Evolutionary conservation across 495 filamentous ascomycete genomes (phyloP), one percentile per base, ranked within the genome.

Genomic region (Aspergillus carlsbadensis): DNA sequence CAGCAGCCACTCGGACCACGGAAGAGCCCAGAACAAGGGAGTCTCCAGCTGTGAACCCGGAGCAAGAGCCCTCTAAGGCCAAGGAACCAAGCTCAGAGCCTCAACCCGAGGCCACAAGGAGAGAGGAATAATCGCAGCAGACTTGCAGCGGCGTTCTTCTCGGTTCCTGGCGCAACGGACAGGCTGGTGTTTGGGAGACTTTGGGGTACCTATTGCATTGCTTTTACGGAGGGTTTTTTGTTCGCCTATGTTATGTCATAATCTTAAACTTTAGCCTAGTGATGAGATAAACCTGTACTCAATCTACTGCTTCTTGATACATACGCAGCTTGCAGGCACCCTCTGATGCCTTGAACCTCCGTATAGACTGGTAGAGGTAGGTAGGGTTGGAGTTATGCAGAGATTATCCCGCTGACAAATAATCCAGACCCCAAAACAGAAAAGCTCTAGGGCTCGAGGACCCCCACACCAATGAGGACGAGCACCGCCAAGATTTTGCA

Each of bases 401-500:
- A 15, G 14, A 17, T 40, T 40, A 40, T 37, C 13, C 24, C 14
- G 35, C 51, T 33, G 39, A 53, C 21, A 31, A 40, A 34, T 1
- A 36, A 6, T 10, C 29, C 5, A 26, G 24, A 42, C 51, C 57
- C 69, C 37, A 54, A 66, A 67, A 18, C 0, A 61, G 69, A 39
- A 71, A 76, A 72, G 54, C 53, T 63, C 76, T 77, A 73, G 72
- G 73, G 70, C 73, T 44, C 26, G 60, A 55, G 13, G 44, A 34
- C 43, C 52, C 43, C 17, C 15, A 31, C 43, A 59, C 67, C 72
- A 74, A 73, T 72, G 17, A 48, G n/a, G 6, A 17, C 29, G 10
- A 0, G 14, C 35, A 22, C 26, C 57, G 73, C 73, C 75, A 77
- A 76, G 75, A 76, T 73, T 74, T 76, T 69, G 55, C 72, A 62